Evolutionary conservation across 148 eudicot genomes (phyloP).

Genomic region (Silene uniflora): DNA sequence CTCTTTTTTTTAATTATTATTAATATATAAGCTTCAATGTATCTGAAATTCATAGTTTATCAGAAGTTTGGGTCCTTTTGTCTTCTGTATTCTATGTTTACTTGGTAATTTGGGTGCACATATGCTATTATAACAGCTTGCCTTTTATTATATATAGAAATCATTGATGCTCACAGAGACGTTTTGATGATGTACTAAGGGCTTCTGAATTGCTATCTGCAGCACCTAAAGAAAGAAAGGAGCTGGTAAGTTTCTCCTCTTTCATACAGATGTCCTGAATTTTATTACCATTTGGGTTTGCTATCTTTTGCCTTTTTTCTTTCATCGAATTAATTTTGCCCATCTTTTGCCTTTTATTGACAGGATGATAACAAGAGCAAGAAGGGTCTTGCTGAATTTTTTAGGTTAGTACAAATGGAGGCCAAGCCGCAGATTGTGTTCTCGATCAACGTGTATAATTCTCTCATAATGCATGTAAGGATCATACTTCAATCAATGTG

Average conservation of each 20-base stretch:
- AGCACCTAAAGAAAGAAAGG: constrained; percentile 62
- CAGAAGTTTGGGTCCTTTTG: too few relatives aligned
- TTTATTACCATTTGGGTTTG: constrained; percentile 7
- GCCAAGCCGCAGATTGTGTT: constrained; percentile 68
- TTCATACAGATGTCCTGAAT: not conserved
- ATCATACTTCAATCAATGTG: constrained; percentile 6
- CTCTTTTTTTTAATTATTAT: too few relatives aligned
- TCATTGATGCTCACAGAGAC: constrained; percentile 51
- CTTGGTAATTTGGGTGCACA: too few relatives aligned
- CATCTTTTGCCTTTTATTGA: not conserved
- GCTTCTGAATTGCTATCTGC: constrained; percentile 61
- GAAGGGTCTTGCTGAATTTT: constrained; percentile 92
- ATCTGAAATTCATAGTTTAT: too few relatives aligned
- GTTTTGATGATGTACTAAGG: constrained; percentile 78
- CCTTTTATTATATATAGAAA: too few relatives aligned
- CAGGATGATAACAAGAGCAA: constrained; percentile 95
- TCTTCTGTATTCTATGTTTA: too few relatives aligned
- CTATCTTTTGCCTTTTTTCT: not conserved
- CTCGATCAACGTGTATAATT: constrained; percentile 86
- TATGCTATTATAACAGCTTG: too few relatives aligned
- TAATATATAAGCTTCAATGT: too few relatives aligned
- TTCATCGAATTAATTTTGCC: constrained; percentile 11
- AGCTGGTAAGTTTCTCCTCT: constrained; percentile 61
- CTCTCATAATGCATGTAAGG: constrained; percentile 89
- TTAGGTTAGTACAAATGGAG: too few relatives aligned